Base-by-base conservation (phyloP, 2,329 filamentous ascomycete species). In the Cercospora sp. region DNA sequence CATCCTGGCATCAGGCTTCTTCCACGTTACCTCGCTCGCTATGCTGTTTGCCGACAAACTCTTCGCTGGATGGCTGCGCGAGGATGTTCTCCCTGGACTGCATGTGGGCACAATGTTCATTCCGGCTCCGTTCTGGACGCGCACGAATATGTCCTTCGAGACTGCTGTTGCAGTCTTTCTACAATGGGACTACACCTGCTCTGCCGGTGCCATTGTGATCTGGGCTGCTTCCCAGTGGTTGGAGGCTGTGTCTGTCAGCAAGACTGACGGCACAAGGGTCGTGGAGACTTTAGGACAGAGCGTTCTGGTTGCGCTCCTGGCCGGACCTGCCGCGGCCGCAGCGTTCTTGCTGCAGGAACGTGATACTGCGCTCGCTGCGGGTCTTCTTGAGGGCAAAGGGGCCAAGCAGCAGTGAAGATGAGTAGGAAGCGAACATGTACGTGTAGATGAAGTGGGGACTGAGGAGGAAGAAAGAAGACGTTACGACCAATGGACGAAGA, bases 111-210 rank as follows among this genome's bases (percentile, higher is more conserved):
- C 65, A 1, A 57, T 72, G 10, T 53, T 70, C n/a, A 57, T 70
- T 12, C 72, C 72, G 4, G 63, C 63, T 30, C 65, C 69, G 0
- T 73, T 72, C 60, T 73, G 70, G 68, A 62, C 64, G 3, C 62
- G 33, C 31, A 26, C 30, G 18, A 28, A 58, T 20, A 58, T 64
- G 51, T 30, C 68, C 1, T 69, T 70, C 26, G 68, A 67, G 10
- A 64, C 65, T n/a, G 71, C 68, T 1, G 72, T 72, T 3, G 71
- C 72, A 10, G 70, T 68, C 7, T 73, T 73, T 57, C 51, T 73
- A 48, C 72, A 73, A 59, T 73, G 72, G 72, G 72, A 73, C 58
- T 68, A 72, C 39, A 60, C 68, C 5, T 71, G 69, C 55, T 69
- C 72, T 10, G 58, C 65, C 9, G 53, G 66, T 9, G 70, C 72